Percentiles rank a stretch among this genome's conserved stretches.
Evolutionary conservation across 495 filamentous ascomycete genomes (phyloP).

Genomic region (Corynascus novoguineensis): DNA sequence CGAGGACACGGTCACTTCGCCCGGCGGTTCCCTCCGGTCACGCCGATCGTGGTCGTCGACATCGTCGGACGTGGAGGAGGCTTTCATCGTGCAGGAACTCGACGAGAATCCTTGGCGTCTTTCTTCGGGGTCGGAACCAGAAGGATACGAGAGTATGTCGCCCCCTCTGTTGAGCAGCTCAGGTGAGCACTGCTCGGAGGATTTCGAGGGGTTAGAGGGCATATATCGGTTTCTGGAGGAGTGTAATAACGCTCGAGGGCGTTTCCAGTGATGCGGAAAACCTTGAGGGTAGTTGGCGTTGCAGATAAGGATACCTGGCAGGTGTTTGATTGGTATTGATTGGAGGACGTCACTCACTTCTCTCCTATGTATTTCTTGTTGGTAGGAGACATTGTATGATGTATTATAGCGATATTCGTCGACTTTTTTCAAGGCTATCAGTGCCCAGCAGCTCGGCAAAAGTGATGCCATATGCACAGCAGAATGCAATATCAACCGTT

Average conservation of each 20-base stretch:
- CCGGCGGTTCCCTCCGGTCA: slow-evolving; percentile 42
- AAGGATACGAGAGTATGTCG: slow-evolving; percentile 49
- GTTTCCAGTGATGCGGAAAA: slow-evolving; percentile 12
- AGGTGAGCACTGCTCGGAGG: slow-evolving; percentile 42
- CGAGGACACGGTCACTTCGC: slow-evolving; percentile 43
- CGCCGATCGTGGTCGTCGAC: slow-evolving; percentile 38
- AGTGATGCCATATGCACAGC: neutral
- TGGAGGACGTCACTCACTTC: slow-evolving; percentile 7
- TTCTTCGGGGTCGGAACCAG: slow-evolving; percentile 31
- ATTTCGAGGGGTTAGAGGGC: slow-evolving; percentile 77
- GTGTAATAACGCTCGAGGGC: slow-evolving; percentile 59
- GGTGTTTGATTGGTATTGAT: neutral
- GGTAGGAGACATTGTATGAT: neutral
- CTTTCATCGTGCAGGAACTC: slow-evolving; percentile 32
- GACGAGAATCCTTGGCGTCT: slow-evolving; percentile 44
- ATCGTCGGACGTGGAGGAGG: slow-evolving; percentile 40
- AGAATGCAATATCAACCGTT: neutral
- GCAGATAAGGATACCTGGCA: slow-evolving; percentile 1
- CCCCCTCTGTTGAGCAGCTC: slow-evolving; percentile 37
- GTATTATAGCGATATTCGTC: neutral
- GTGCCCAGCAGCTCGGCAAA: neutral
- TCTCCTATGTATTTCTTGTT: neutral
- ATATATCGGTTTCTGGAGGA: slow-evolving; percentile 85
- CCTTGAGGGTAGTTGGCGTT: neutral
- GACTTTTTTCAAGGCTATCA: neutral